Conservation (phyloP, 176 grass and related monocot genomes). For the Eragrostis nindensis region DNA sequence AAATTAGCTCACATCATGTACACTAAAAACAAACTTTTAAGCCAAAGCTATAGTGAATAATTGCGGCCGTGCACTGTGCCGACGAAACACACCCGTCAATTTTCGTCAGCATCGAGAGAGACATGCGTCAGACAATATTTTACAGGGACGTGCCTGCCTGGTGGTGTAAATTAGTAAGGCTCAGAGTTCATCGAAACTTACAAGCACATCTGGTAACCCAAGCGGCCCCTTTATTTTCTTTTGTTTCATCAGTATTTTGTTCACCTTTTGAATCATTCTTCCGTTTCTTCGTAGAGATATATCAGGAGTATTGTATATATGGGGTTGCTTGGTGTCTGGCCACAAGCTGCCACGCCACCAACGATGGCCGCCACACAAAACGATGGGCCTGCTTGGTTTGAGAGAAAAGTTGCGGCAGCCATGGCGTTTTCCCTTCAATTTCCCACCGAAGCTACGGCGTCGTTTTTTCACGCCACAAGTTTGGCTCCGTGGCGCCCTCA, state of each 20-base stretch:
- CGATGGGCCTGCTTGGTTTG: no score
- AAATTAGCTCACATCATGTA: slow-evolving; percentile 5
- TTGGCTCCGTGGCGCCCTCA: no score
- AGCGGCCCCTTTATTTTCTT: neutral
- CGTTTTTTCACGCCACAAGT: no score
- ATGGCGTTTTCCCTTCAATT: no score
- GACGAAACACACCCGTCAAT: neutral
- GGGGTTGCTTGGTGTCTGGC: no score
- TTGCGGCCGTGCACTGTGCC: neutral
- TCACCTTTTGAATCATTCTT: neutral
- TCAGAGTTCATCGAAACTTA: neutral
- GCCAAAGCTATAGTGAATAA: neutral
- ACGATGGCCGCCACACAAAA: no score
- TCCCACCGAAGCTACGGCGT: no score
- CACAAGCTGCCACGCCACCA: no score
- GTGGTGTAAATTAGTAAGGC: neutral
- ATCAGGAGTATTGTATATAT: no score
- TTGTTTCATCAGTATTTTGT: neutral
- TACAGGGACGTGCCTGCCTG: no score
- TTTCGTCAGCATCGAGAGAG: neutral
- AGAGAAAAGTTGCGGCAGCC: no score
- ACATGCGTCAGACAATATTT: neutral
- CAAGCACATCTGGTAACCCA: neutral
- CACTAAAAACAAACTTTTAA: neutral
- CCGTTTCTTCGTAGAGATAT: neutral